Evolutionary conservation across 2,329 filamentous ascomycete species (phyloP).

Genomic region (Hypocrella siamensis): DNA sequence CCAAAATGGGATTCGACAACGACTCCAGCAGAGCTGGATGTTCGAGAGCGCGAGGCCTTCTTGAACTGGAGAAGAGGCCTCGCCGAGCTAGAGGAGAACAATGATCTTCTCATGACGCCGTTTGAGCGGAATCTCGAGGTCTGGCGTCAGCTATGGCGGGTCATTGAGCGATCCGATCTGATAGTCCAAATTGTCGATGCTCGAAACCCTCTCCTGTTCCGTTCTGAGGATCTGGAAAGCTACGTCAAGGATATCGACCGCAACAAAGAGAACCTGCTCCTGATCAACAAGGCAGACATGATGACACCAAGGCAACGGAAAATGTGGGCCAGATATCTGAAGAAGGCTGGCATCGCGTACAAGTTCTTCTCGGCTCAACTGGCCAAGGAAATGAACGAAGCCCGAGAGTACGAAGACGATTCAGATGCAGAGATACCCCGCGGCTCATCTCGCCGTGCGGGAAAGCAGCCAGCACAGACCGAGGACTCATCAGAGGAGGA

Average conservation of each 20-base stretch:
- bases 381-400: conserved; percentile 79
- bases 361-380: conserved; percentile 92
- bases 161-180: conserved; percentile 90
- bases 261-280: conserved; percentile 75
- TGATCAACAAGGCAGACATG: conserved; percentile 99
- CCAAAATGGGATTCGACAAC: conserved; percentile 80
- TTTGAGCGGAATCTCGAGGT: conserved; percentile 97
- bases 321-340: conserved; percentile 78
- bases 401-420: conserved; percentile 38
- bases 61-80: conserved; percentile 80
- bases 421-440: conserved; percentile 18
- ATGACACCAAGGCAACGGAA: conserved; percentile 75
- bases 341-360: conserved; percentile 67
- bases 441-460: conserved; percentile 10
- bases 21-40: conserved; percentile 68
- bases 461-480: conserved; percentile 10
- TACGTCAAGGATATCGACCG: conserved; percentile 89
- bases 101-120: conserved; percentile 91
- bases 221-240: conserved; percentile 79
- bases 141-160: conserved; percentile 94
- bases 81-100: conserved; percentile 83
- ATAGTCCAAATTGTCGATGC: conserved; percentile 98
- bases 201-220: conserved; percentile 82
- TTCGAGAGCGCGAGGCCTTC: conserved; percentile 63
- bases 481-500: conserved; percentile 9